Base-by-base conservation (phyloP, 371 early-diverging fungal species). In the Rhizomucor miehei region DNA sequence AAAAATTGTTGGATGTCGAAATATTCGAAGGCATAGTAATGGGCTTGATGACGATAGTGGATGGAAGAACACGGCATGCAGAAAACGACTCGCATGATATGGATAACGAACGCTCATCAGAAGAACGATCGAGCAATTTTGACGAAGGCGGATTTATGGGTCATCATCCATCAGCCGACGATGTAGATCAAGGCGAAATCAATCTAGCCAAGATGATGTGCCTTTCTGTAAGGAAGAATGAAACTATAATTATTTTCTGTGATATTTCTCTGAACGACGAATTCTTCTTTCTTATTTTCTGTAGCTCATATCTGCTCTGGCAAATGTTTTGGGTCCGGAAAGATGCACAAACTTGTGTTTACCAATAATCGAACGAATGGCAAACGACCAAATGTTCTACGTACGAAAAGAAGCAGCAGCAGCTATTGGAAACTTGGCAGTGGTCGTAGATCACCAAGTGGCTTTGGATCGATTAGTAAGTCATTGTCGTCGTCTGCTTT, bases 341-440 rank as follows among this genome's bases (percentile, higher is more conserved):
- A 62, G 74, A 20, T 80, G 81, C 34, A 69, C 67, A 11, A 55
- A 69, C 12, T 55, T 66, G n/a, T 75, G 79, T 39, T 56, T 84
- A 23, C 82, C 84, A 0, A 74, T 75, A 24, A 71, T 84, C 13
- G 79, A 84, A 40, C 61, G 66, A 35, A 56, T 84, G 48, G 58
- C 79, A 8, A 59, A 60, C 8, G 77, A 78, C 55, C 67, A 66
- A 11, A 71, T 80, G 57, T 84, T 81, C 52, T 81, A 79, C 41
- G 82, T 81, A 1, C 71, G 82, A 58, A 84, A 82, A 65, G 84
- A 84, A 54, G 79, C 80, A 13, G 84, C 80, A 4, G 64, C 72
- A 14, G 82, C 82, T 1, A 46, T 84, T 25, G 82, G 81, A 29
- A 71, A 69, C 25, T 53, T 81, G 8, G 74, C 77, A 9, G 59